Evolutionary conservation across 768 basidiomycete genomes (phyloP), one percentile per base, ranked within the genome.

Genomic region (Coprinopsis cinerea): DNA sequence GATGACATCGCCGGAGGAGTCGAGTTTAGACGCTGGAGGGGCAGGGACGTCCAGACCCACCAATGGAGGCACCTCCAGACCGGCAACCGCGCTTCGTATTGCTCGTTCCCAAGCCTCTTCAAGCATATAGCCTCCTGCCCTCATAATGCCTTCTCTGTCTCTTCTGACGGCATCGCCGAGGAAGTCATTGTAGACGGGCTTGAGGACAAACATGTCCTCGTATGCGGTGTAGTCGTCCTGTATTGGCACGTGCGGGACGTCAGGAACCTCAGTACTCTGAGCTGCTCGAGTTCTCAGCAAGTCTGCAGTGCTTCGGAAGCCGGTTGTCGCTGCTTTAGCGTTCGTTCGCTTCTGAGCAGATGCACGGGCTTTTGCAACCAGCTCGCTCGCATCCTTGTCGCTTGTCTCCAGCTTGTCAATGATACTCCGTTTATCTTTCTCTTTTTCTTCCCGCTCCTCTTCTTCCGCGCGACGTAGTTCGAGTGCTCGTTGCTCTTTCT

Each of bases 21-120:
- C 70, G 34, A 59, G 22, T 27, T 44, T 41, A 17, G 43, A 25
- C 23, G 57, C 23, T 30, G 48, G 44, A 32, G 58, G 35, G 18
- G 48, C 17, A 15, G 45, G 27, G 18, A 50, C 39, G 17, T 62
- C 57, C 28, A 67, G 47, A 25, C 69, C 76, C 34, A 64, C 61
- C 27, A 77, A 61, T 1, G 84, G 81, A 27, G 71, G 59, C 26
- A 88, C 59, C 53, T 88, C 87, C 53, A 93, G 62, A 1, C 79
- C 88, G 30, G 82, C 82, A 20, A 92, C 83, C 4, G 88, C 84
- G 55, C 64, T 79, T 50, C 85, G 70, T 49, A 94, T 61, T 11
- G 88, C 89, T 48, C 91, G 74, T 57, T 86, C 85, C 91, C 91
- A 93, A 37, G 85, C 88, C 62, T 93, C 87, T 53, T 88, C 82